Evolutionary conservation across 208 protist genomes (phyloP).

Genomic region (Tritrichomonas musculus): DNA sequence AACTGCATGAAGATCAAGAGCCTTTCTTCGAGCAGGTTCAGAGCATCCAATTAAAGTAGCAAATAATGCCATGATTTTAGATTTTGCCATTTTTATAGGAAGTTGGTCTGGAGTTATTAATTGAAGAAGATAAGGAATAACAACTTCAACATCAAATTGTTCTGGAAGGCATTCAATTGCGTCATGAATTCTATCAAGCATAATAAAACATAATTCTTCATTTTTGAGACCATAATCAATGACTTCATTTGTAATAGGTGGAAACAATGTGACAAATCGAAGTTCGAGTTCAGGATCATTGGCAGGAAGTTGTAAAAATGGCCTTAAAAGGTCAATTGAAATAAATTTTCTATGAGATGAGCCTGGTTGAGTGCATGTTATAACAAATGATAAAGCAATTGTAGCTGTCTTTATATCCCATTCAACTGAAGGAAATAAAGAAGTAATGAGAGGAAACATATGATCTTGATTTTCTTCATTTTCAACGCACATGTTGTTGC

Average conservation of each 20-base stretch:
- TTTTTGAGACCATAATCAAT: background rate
- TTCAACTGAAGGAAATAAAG: background rate
- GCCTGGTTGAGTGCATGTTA: background rate
- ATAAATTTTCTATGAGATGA: background rate
- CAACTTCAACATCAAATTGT: background rate
- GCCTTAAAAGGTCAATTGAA: background rate
- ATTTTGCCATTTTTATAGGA: background rate
- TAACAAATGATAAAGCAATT: background rate
- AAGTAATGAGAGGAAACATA: background rate
- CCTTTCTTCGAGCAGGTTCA: background rate
- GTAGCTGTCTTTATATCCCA: background rate
- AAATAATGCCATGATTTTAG: background rate
- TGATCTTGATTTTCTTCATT: background rate
- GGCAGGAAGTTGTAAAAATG: background rate
- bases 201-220: background rate
- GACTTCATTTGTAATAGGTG: background rate
- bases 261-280: background rate
- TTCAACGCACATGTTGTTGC: background rate
- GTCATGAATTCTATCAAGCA: background rate
- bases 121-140: background rate
- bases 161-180: background rate
- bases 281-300: background rate
- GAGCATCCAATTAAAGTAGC: background rate
- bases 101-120: background rate
- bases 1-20: background rate